These are phyloP conservation scores for Apiospora arundinis DNA, from an alignment of 2,329 filamentous ascomycete species.

Conservation along the genomic window DNA sequence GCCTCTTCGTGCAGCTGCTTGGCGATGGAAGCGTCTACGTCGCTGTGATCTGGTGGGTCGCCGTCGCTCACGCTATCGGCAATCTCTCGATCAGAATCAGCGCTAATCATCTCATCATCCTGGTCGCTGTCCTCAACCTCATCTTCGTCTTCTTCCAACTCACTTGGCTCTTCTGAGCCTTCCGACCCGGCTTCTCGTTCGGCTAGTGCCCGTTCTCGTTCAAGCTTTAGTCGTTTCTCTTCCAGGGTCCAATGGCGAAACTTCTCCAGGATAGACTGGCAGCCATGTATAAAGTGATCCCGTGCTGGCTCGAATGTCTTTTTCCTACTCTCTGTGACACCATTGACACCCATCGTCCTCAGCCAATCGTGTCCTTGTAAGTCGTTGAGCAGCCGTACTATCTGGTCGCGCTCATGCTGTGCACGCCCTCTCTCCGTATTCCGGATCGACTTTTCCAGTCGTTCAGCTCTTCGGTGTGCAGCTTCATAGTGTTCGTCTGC, in stretches of 20 bases:
- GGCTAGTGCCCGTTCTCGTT: slow-evolving; percentile 70
- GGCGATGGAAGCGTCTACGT: slow-evolving; percentile 74
- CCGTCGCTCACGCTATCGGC: slow-evolving; percentile 47
- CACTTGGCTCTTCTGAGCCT: slow-evolving; percentile 7
- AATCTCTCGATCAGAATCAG: slow-evolving; percentile 33
- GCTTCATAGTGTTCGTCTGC: slow-evolving; percentile 61
- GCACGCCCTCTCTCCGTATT: slow-evolving; percentile 70
- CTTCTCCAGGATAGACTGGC: slow-evolving; percentile 82
- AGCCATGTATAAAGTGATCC: slow-evolving; percentile 83
- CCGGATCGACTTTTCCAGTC: slow-evolving; percentile 66
- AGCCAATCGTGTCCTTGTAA: slow-evolving; percentile 93
- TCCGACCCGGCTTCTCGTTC: slow-evolving; percentile 48
- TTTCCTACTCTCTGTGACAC: slow-evolving; percentile 82
- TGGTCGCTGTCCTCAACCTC: slow-evolving; percentile 32
- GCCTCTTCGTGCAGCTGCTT: slow-evolving; percentile 80
- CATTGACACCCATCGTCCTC: slow-evolving; percentile 87
- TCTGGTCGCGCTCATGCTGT: slow-evolving; percentile 71
- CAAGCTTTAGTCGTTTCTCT: slow-evolving; percentile 81
- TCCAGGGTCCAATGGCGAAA: slow-evolving; percentile 88
- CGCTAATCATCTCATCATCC: slow-evolving; percentile 44
- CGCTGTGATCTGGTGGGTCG: slow-evolving; percentile 68
- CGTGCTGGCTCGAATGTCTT: slow-evolving; percentile 87
- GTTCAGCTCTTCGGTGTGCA: slow-evolving; percentile 64
- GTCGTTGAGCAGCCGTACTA: slow-evolving; percentile 74
- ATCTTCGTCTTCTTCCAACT: slow-evolving; percentile 36